Base-by-base conservation (phyloP, 805 yeast species). In the Saccharomycopsis fibuligera region DNA sequence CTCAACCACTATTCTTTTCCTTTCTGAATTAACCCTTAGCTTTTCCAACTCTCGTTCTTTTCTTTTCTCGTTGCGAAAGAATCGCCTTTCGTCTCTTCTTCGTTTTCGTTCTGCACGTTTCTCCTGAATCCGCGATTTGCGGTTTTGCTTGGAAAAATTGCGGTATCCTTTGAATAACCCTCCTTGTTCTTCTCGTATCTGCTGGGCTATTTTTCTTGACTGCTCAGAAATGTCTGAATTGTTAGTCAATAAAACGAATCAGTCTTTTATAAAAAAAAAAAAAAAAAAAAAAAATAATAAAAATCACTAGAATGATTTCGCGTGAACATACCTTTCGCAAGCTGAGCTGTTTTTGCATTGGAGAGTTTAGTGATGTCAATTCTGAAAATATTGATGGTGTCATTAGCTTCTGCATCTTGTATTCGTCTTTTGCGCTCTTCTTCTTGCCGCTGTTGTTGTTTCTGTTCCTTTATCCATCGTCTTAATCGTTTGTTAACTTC, bases 151-250 rank as follows among this genome's bases (percentile, higher is more conserved):
- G 19, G 3, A 8, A 23, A 27, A 27, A 12, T 22, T 23, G 12
- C 35, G 4, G 30, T 36, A 48, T 33, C 48, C 48, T 9, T 37
- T 10, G 21, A 48, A 48, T 10, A 48, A 21, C 19, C 51, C 49
- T 4, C 49, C 51, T 19, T 45, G 41, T 6, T 36, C 44, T 27
- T 19, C 16, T 48, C 31, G 9, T 3, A 44, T 37, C 25, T 44
- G 24, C 23, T 39, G 25, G 12, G 31, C 27, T 3, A 25, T 41
- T 10, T 10, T 4, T 27, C 31, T 31, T 6, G 35, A 31, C 14
- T 25, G 45, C 4, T 46, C 41, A 3, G 23, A 17, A 4, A 41
- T 19, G 23, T 41, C 47, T 44, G 27, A 44, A 17, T 42, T 33
- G 27, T 33, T 31, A 17, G 35, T n/a, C n/a, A n/a, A n/a, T n/a